Evolutionary conservation across 257 asterid genomes (phyloP).

Genomic region (Solanum boliviense): DNA sequence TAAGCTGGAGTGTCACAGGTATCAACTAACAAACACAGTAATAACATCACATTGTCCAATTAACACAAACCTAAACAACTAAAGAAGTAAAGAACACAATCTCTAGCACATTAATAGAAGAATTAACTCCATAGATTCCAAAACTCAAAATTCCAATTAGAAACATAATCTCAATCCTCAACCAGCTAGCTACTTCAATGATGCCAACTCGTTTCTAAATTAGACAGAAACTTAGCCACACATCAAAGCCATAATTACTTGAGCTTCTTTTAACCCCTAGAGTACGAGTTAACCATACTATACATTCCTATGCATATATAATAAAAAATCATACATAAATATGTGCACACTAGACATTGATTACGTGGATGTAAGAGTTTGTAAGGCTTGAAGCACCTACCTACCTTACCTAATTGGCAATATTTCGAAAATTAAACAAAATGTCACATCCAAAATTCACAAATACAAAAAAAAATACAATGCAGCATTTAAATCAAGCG

Average conservation of each 20-base stretch:
- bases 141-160: neutral
- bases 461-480: neutral
- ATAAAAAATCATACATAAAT: neutral
- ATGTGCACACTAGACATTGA: neutral
- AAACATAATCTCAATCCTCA: neutral
- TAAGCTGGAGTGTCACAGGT: neutral
- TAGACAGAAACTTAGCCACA: neutral
- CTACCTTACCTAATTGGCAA: neutral
- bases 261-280: neutral
- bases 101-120: neutral
- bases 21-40: neutral
- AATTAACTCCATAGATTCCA: neutral
- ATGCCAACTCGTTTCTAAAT: neutral
- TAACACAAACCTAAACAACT: neutral
- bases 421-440: neutral
- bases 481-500: neutral
- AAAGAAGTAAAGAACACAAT: neutral
- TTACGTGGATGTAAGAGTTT: neutral
- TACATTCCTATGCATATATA: neutral
- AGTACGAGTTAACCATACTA: neutral
- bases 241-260: neutral
- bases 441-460: neutral
- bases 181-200: neutral
- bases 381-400: neutral
- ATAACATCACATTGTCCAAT: neutral